These are phyloP conservation scores for Porcisia deanei DNA, from an alignment of 208 protist genomes.

Conservation along the genomic window DNA sequence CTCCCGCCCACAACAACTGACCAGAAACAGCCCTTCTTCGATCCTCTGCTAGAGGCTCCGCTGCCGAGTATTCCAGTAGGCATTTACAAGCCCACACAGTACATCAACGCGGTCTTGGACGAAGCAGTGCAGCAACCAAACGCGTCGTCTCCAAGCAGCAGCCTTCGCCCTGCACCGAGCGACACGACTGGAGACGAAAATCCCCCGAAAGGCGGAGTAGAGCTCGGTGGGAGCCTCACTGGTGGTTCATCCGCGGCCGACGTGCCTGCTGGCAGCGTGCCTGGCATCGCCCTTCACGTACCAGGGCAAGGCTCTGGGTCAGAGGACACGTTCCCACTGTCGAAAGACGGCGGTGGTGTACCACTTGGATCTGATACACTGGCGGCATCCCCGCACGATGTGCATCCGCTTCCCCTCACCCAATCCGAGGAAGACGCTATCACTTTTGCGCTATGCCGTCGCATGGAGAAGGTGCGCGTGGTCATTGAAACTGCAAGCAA, in stretches of 20 bases:
- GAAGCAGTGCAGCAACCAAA: slow-evolving; percentile 8
- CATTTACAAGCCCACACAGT: slow-evolving; percentile 34
- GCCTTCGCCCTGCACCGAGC: background rate
- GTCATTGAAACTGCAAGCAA: slow-evolving; percentile 58
- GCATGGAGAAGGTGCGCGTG: slow-evolving; percentile 43
- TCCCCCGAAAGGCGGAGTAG: background rate
- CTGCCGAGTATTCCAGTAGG: slow-evolving; percentile 27
- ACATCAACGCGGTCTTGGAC: slow-evolving; percentile 28
- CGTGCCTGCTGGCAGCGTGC: background rate
- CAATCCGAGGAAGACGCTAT: slow-evolving; percentile 47
- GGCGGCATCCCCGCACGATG: background rate
- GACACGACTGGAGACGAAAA: slow-evolving; percentile 11
- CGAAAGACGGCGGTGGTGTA: slow-evolving; percentile 1
- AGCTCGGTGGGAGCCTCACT: background rate
- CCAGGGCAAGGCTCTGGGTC: background rate
- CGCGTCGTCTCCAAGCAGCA: background rate
- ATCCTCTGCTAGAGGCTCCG: slow-evolving; percentile 32
- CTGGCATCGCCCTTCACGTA: background rate
- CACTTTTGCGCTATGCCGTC: slow-evolving; percentile 48
- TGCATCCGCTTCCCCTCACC: slow-evolving; percentile 16
- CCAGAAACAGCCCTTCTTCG: slow-evolving; percentile 21
- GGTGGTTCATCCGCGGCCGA: background rate
- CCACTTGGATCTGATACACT: background rate
- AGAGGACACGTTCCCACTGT: background rate
- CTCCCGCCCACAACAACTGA: slow-evolving; percentile 11